Percentiles rank a stretch among this genome's conserved stretches.
Evolutionary conservation across 1,284 basidiomycete genomes (phyloP).

Genomic region (Violaceomyces palustris): DNA sequence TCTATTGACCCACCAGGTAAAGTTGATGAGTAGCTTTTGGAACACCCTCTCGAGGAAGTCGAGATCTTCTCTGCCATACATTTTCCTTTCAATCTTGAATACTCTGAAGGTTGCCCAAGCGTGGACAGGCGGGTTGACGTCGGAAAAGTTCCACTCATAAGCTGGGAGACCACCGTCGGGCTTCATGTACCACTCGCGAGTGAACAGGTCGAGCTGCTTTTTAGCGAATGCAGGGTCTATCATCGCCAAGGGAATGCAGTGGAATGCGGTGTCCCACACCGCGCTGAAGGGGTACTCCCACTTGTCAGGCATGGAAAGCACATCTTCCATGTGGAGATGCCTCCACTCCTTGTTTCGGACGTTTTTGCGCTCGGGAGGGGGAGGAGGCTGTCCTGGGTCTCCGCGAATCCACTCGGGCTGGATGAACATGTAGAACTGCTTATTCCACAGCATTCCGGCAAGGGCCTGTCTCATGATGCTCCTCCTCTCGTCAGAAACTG

Average conservation of each 20-base stretch:
- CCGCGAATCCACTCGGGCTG: slow-evolving; percentile 94
- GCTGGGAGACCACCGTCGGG: slow-evolving; percentile 96
- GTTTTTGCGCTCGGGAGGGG: slow-evolving; percentile 80
- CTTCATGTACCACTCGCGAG: slow-evolving; percentile 96
- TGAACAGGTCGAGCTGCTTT: slow-evolving; percentile 91
- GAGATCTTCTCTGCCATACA: slow-evolving; percentile 83
- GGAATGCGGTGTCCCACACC: slow-evolving; percentile 89
- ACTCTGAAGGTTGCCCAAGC: slow-evolving; percentile 65
- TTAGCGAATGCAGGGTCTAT: slow-evolving; percentile 93
- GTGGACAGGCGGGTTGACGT: slow-evolving; percentile 95
- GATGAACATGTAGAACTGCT: slow-evolving; percentile 93
- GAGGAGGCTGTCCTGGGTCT: slow-evolving; percentile 88
- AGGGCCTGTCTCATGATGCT: slow-evolving; percentile 97
- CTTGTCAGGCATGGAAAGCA: slow-evolving; percentile 98
- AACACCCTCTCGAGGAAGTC: slow-evolving; percentile 94
- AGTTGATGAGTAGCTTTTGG: slow-evolving; percentile 93
- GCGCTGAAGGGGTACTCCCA: slow-evolving; percentile 66
- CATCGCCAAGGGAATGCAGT: slow-evolving; percentile 92
- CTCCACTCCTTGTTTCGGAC: slow-evolving; percentile 72
- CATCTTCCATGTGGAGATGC: slow-evolving; percentile 89
- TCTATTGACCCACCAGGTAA: slow-evolving; percentile 98
- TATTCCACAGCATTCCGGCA: slow-evolving; percentile 96
- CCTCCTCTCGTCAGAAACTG: slow-evolving; percentile 82
- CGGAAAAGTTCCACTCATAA: slow-evolving; percentile 98
- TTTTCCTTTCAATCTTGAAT: slow-evolving; percentile 82